Evolutionary conservation across 1,284 basidiomycete genomes (phyloP), one percentile per base, ranked within the genome.

Genomic region (Sporisorium graminicola): DNA sequence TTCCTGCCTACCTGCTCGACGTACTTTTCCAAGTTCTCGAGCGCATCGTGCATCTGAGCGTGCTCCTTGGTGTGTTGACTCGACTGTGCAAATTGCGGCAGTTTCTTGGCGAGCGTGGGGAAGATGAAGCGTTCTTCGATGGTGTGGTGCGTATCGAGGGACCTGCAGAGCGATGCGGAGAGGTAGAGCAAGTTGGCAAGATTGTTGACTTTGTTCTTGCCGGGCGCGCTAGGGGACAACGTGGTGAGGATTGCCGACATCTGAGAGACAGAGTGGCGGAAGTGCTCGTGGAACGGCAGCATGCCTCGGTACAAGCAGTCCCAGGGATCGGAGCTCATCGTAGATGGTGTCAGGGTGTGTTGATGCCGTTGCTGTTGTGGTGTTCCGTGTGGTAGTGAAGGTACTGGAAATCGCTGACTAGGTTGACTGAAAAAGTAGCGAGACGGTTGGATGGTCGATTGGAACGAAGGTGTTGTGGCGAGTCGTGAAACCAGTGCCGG

Each of bases 61-160:
- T 81, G 80, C 37, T 81, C 80, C 35, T 56, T 46, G 4, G 67
- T 62, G 58, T 81, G 80, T 26, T 68, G 72, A 12, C 51, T 55
- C 13, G 59, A 72, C 46, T 64, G 33, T 0, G 40, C 79, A 50
- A 84, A 84, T 26, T 78, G 70, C 4, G 82, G 82, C 40, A 84
- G 65, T 27, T 73, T 66, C 16, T 56, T 65, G 20, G 80, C 78
- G 29, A 84, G 70, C 5, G 51, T 59, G 9, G 82, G 82, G 62
- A 84, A 84, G 59, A 84, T 76, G 62, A 73, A 67, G 4, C 64
- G 58, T 27, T 84, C 82, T 56, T 84, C 82, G 55, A 84, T 84
- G 5, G 29, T 56, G 50, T 84, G 82, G 50, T 84, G 82, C 51
- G 59, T 72, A 24, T 82, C 80, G 44, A 83, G 71, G 31, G 65